Evolutionary conservation across 2,329 filamentous ascomycete genomes (phyloP).

Genomic region (Thermothelomyces thermophilus): DNA sequence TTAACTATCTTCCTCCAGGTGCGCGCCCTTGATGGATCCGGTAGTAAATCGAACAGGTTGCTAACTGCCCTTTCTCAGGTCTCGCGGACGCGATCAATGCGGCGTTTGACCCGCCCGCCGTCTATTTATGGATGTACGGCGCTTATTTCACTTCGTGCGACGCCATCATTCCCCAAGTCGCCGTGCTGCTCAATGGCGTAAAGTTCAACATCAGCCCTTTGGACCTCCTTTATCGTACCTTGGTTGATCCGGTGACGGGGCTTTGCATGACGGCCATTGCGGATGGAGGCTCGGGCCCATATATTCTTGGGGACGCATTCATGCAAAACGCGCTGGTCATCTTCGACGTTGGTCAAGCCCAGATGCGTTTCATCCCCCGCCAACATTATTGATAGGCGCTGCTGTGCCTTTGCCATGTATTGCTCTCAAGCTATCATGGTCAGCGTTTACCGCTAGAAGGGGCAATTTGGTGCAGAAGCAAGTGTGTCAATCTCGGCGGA

Average conservation of each 20-base stretch:
- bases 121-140: slow-evolving; percentile 41
- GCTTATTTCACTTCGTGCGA: slow-evolving; percentile 45
- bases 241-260: slow-evolving; percentile 39
- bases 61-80: slow-evolving; percentile 5
- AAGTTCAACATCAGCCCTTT: slow-evolving; percentile 43
- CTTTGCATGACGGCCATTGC: slow-evolving; percentile 44
- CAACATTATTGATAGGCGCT: slow-evolving; percentile 18
- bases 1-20: slow-evolving; percentile 45
- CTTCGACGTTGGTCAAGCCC: slow-evolving; percentile 26
- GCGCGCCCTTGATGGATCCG: slow-evolving; percentile 21
- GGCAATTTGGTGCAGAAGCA: no score
- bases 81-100: slow-evolving; percentile 40
- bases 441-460: neutral
- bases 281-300: slow-evolving; percentile 39
- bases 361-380: slow-evolving; percentile 27
- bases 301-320: slow-evolving; percentile 45
- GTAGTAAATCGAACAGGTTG: neutral
- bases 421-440: neutral
- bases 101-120: slow-evolving; percentile 41
- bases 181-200: slow-evolving; percentile 38
- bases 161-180: slow-evolving; percentile 39
- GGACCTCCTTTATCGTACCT: slow-evolving; percentile 41
- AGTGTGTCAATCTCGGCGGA: no score
- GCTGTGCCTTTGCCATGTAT: neutral
- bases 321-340: slow-evolving; percentile 45